phyloP scores from a whole-genome alignment of 257 asterid genomes.

The Solanum tarijense region DNA sequence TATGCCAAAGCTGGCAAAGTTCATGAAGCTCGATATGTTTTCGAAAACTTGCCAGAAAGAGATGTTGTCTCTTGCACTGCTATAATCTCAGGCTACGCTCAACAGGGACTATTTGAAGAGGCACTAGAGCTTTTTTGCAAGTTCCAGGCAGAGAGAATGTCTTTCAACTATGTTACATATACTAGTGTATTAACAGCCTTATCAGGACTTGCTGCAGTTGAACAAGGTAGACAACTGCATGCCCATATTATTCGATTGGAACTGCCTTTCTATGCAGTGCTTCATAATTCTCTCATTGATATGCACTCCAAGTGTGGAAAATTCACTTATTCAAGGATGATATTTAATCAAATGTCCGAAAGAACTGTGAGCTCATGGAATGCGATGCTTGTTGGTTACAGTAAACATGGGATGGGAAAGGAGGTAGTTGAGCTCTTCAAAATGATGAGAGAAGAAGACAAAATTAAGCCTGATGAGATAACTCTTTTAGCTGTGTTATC shows the following conservation, averaged over 20 bases:
- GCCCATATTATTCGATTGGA: constrained; percentile 51
- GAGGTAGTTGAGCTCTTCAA: constrained; percentile 46
- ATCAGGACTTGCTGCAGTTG: constrained; percentile 80
- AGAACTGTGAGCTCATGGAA: constrained; percentile 78
- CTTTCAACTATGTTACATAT: constrained; percentile 63
- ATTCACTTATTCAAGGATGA: constrained; percentile 55
- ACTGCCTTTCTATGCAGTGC: constrained; percentile 27
- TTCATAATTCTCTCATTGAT: constrained; percentile 73
- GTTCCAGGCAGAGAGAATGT: constrained; percentile 50
- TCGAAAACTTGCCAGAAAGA: constrained; percentile 50
- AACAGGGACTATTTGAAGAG: constrained; percentile 59
- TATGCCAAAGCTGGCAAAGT: constrained; percentile 78
- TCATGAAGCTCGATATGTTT: constrained; percentile 51
- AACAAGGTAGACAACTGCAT: constrained; percentile 78
- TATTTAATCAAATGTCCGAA: constrained; percentile 50
- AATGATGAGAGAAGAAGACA: constrained; percentile 41
- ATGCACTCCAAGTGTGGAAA: constrained; percentile 93
- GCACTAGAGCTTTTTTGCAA: constrained; percentile 49
- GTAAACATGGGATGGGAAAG: constrained; percentile 65
- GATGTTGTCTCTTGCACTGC: constrained; percentile 82
- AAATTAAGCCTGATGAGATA: constrained; percentile 38
- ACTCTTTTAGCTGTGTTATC: constrained; percentile 62
- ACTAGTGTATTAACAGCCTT: constrained; percentile 52
- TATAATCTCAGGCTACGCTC: constrained; percentile 75
- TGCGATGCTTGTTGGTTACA: constrained; percentile 66